Conservation (phyloP, 257 asterid genomes). For the Salvia miltiorrhiza region DNA sequence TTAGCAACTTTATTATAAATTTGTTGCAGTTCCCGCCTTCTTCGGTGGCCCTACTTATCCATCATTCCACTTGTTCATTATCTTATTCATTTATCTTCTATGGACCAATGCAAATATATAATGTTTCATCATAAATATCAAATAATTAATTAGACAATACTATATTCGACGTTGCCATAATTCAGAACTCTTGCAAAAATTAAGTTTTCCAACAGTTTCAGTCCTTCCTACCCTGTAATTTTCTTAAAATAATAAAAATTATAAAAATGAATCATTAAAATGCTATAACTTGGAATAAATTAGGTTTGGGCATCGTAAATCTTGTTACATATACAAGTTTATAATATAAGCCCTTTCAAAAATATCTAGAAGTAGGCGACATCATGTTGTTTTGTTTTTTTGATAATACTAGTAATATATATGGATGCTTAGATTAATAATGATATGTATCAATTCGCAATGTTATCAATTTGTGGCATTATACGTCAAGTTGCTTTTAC, state of each 20-base stretch:
- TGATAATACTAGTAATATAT: neutral
- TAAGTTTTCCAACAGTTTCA: neutral
- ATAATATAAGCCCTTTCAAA: neutral
- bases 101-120: neutral
- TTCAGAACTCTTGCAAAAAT: neutral
- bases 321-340: too few relatives aligned
- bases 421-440: neutral
- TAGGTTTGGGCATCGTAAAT: neutral
- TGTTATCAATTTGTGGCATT: neutral
- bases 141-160: too few relatives aligned
- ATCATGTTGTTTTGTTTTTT: neutral
- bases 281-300: too few relatives aligned
- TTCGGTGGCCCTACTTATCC: conserved; percentile 25
- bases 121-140: neutral
- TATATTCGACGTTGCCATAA: neutral
- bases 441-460: neutral
- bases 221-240: too few relatives aligned
- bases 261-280: too few relatives aligned
- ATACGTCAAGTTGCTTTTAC: conserved; percentile 21
- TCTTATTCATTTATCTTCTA: neutral
- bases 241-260: too few relatives aligned
- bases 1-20: neutral
- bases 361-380: neutral
- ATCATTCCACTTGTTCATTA: neutral
- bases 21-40: conserved; percentile 18